These are phyloP conservation scores for Botryotinia convoluta DNA, from an alignment of 2,329 filamentous ascomycete genomes.

Conservation along the genomic window DNA sequence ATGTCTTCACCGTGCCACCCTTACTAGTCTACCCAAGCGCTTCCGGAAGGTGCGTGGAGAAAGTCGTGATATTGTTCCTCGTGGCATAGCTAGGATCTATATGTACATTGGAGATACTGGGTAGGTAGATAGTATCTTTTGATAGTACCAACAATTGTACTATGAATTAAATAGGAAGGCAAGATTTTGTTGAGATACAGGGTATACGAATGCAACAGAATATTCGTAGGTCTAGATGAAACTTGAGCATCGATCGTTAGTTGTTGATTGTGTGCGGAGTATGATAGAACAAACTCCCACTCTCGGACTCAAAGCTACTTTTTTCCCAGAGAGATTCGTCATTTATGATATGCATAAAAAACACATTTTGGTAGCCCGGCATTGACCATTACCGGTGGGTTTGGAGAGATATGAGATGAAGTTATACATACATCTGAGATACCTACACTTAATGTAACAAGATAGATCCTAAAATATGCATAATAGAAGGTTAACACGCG, in stretches of 20 bases:
- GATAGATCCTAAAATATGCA: not conserved
- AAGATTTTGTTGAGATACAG: not conserved
- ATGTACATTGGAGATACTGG: not conserved
- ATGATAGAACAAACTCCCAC: not conserved
- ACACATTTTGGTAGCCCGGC: not conserved
- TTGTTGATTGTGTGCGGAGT: not conserved
- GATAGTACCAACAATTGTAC: not conserved
- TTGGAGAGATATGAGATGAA: not conserved
- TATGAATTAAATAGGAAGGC: slow-evolving; percentile 11
- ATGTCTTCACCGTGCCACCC: slow-evolving; percentile 6
- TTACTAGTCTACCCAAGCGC: not conserved
- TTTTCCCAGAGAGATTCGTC: not conserved
- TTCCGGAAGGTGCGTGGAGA: slow-evolving; percentile 13
- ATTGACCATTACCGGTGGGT: not conserved
- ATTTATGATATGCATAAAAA: not conserved
- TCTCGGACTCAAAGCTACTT: not conserved
- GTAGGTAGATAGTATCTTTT: not conserved
- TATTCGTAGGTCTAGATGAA: not conserved
- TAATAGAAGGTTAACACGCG: not conserved
- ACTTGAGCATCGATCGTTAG: not conserved
- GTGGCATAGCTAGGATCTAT: not conserved
- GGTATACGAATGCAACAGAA: not conserved
- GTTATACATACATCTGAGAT: not conserved
- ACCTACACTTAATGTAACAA: not conserved
- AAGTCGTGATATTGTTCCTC: slow-evolving; percentile 1